A percentile compares a stretch with the other conserved stretches of the same genome.
These are phyloP conservation scores for Globisporangium recalcitrans DNA, from an alignment of 352 stramenopile genomes.

Conservation along the genomic window DNA sequence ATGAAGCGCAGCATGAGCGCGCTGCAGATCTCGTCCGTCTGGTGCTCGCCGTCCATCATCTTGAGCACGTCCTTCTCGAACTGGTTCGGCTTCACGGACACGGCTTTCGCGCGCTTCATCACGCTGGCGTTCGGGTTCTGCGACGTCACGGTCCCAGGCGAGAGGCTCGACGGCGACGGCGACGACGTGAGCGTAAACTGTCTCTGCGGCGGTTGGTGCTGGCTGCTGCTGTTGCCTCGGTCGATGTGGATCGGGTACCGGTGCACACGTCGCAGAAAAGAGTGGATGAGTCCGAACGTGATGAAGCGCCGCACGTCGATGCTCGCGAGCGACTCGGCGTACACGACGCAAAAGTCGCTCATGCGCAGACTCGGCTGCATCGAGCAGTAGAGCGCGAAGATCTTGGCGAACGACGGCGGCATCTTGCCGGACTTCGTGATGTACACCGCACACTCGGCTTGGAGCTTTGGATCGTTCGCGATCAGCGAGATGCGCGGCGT, in stretches of 20 bases:
- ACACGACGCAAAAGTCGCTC: conserved; percentile 80
- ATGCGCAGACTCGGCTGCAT: conserved; percentile 79
- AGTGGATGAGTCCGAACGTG: conserved; percentile 86
- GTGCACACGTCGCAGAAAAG: conserved; percentile 80
- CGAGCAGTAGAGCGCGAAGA: conserved; percentile 85
- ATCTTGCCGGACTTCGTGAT: conserved; percentile 63
- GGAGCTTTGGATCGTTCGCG: conserved; percentile 54
- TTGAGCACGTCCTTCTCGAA: conserved; percentile 66
- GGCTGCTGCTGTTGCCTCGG: conserved; percentile 14
- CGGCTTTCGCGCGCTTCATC: conserved; percentile 34
- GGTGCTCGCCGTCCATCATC: conserved; percentile 80
- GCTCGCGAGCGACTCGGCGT: conserved; percentile 55
- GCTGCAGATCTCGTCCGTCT: conserved; percentile 85
- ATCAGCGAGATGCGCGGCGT: conserved; percentile 57
- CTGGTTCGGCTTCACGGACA: conserved; percentile 38
- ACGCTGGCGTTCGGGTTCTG: conserved; percentile 23
- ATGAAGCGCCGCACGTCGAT: conserved; percentile 82
- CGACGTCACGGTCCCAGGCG: conserved; percentile 4
- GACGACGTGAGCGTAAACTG: conserved; percentile 29
- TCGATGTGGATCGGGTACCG: conserved; percentile 76
- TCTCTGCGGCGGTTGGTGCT: conserved; percentile 16
- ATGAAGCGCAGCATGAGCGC: conserved; percentile 63
- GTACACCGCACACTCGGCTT: conserved; percentile 74
- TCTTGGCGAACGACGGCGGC: conserved; percentile 60
- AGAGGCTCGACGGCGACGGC: conserved; percentile 20